Base-by-base conservation (phyloP, 176 grass and related monocot genomes). In the Thalia dealbata region DNA sequence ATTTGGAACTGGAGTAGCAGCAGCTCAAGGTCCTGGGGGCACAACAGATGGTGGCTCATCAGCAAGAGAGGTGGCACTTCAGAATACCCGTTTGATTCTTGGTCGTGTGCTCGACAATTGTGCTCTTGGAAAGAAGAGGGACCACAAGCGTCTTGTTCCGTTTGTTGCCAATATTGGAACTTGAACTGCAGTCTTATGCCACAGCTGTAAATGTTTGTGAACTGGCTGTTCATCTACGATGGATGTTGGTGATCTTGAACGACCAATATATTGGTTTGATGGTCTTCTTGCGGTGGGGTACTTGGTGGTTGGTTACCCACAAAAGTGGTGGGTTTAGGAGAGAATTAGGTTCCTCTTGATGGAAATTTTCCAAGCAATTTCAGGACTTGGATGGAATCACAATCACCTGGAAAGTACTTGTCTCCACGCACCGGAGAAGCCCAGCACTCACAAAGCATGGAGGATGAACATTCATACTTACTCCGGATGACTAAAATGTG, bases 101-200 rank as follows among this genome's bases (percentile, higher is more conserved):
- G 89, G 87, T 11, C 89, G 92, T 61, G 92, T 96, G 35, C 89
- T 96, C 25, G 92, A 92, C 64, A 92, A 82, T 64, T 96, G 92
- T 44, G 89, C 92, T 22, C 84, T 96, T 51, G 92, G 92, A 16
- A 91, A 82, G 25, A 96, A 96, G 82, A 89, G 92, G 85, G 92
- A 96, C 48, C 82, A 92, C 74, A 96, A 92, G 66, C 86, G 92
- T 41, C 83, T 96, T 62, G 89, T 96, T 56, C 89, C 92, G 3
- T 96, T 96, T 73, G 92, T 92, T 69, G 82, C 82, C 23, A 92
- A 86, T 73, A 71, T 91, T 6, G 82, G 82, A 50, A 85, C 86
- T 38, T 55, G 28, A 55, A 43, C 54, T 7, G 22, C 6, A 23
- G 45, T 58, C 32, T 38, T 58, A 58, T 23, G 54, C 54, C 7